Evolutionary conservation across 768 basidiomycete species (phyloP).

Genomic region (Scleroderma bovista): DNA sequence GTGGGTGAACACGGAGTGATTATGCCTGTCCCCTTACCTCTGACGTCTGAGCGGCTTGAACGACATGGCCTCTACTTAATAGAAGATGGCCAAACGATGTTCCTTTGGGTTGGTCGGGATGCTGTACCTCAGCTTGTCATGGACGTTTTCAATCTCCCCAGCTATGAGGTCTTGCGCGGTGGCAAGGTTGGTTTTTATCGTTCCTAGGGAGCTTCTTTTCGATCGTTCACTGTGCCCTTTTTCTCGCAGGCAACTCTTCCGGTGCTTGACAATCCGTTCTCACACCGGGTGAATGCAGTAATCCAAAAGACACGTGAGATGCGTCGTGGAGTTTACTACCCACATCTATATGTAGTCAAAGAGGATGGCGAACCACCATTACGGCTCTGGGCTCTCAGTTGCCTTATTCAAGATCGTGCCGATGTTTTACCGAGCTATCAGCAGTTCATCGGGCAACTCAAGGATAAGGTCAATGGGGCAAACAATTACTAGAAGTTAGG

Average conservation of each 20-base stretch:
- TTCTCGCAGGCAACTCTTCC: slow-evolving; percentile 74
- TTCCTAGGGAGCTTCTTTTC: background rate
- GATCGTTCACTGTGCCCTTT: background rate
- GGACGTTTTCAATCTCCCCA: slow-evolving; percentile 91
- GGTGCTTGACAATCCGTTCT: slow-evolving; percentile 87
- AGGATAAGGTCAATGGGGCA: slow-evolving; percentile 63
- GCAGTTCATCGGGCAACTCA: slow-evolving; percentile 85
- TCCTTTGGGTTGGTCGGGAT: slow-evolving; percentile 97
- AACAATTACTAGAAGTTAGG: slow-evolving; percentile 23
- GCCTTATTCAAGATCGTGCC: slow-evolving; percentile 91
- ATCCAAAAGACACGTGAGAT: slow-evolving; percentile 93
- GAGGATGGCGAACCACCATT: slow-evolving; percentile 96
- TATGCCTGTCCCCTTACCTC: slow-evolving; percentile 80
- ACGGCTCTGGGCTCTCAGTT: slow-evolving; percentile 91
- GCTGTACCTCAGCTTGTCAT: slow-evolving; percentile 92
- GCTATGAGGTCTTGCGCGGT: slow-evolving; percentile 82
- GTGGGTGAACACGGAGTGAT: slow-evolving; percentile 86
- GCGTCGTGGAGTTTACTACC: slow-evolving; percentile 88
- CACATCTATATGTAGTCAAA: slow-evolving; percentile 94
- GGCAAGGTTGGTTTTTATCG: slow-evolving; percentile 66
- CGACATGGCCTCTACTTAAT: slow-evolving; percentile 94
- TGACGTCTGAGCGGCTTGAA: slow-evolving; percentile 93
- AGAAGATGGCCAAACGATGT: slow-evolving; percentile 96
- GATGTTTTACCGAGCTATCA: slow-evolving; percentile 95
- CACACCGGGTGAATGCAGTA: slow-evolving; percentile 91